Evolutionary conservation across 83 land plant species (phyloP).

Genomic region (Thuja plicata): DNA sequence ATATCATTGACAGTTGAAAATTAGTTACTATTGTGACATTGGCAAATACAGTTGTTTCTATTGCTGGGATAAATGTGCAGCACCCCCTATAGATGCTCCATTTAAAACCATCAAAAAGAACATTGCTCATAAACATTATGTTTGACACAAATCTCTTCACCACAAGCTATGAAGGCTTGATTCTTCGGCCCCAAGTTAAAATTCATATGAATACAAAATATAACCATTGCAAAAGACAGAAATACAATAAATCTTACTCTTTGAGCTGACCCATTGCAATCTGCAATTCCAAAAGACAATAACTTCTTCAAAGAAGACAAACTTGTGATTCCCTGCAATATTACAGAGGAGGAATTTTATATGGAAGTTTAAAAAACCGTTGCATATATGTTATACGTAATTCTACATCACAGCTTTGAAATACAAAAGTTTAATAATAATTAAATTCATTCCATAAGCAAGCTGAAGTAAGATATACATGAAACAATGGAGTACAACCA

Average conservation of each 20-base stretch:
- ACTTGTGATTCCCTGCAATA: neutral
- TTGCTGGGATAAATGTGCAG: neutral
- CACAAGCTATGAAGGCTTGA: neutral
- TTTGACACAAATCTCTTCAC: neutral
- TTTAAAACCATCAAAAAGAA: neutral
- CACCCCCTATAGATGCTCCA: neutral
- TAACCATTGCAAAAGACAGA: neutral
- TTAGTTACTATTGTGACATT: neutral
- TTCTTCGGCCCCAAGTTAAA: neutral
- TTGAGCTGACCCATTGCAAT: neutral
- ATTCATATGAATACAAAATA: neutral
- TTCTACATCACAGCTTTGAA: neutral
- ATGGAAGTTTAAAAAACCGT: neutral
- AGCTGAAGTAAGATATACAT: neutral
- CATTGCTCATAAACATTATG: neutral
- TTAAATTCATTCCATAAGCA: neutral
- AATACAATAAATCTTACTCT: neutral
- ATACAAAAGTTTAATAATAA: neutral
- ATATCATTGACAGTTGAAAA: neutral
- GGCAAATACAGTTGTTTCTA: neutral
- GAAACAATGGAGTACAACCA: neutral
- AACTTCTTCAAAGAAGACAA: neutral
- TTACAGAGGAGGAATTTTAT: neutral
- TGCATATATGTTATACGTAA: neutral
- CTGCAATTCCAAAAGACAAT: neutral